Evolutionary conservation across 768 basidiomycete species (phyloP), one percentile per base, ranked within the genome.

Genomic region (Suillus luteus): DNA sequence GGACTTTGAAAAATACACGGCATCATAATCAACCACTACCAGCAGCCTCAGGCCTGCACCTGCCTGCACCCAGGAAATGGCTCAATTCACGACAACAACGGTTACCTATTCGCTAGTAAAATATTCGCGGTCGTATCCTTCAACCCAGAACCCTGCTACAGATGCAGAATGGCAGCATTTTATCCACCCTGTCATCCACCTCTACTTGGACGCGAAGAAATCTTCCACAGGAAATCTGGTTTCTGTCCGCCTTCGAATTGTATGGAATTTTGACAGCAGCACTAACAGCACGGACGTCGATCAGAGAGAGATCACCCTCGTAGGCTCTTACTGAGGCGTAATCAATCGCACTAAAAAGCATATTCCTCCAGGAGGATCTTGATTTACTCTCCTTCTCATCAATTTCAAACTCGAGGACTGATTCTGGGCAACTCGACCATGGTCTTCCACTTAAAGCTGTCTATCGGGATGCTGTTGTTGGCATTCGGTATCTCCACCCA

Each of bases 361-460:
- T 49, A 62, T 65, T 22, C 62, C 22, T 68, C 33, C 71, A 93
- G 92, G 92, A 93, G 76, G 90, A 93, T 70, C 66, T 93, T 44
- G 91, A 93, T 67, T 76, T 93, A 24, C 75, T 92, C 31, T 81
- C 85, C 2, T 90, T 91, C 72, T 90, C 90, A 3, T 79, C 79
- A 15, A 69, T 83, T 59, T 70, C 75, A 27, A 69, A 77, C 19
- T 65, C 70, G 37, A 72, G 69, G 43, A 59, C 75, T 15, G 69
- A 73, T 31, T 62, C 65, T 61, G 73, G 66, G 69, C 77, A 71
- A 64, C 77, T 68, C 52, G 76, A 78, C 14, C 86, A 89, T 67
- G 83, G 84, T 27, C 79, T 89, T 37, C 90, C 92, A n/a, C 75
- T 93, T 49, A 92, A 92, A 73, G 91, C 90, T 9, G 90, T 93